Evolutionary conservation across 257 asterid species (phyloP), one percentile per base, ranked within the genome.

Genomic region (Agastache rugosa): DNA sequence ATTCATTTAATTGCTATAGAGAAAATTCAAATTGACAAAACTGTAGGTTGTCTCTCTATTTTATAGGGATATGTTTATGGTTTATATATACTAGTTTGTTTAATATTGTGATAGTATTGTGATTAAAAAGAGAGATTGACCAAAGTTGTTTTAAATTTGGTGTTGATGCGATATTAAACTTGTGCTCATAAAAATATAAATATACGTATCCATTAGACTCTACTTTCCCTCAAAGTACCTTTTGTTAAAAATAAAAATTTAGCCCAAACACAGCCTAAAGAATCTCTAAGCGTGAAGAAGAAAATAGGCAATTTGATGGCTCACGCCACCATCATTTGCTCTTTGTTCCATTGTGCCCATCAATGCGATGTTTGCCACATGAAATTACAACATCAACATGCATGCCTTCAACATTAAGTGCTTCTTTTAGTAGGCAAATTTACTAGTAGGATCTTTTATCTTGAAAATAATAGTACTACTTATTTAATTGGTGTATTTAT

Each of bases 271-370:
- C 19, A 51, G 1, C 69, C 54, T 41, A 63, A 42, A 44, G 42
- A 48, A 56, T 17, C 55, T 25, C 53, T 44, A 79, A 63, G 76
- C 42, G 60, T 66, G 64, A 64, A 15, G 72, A 50, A 50, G 56
- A 51, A 69, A 45, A 27, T 29, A 31, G 60, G 10, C 27, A 37
- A 66, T 35, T 60, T 58, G 31, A 53, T 72, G 63, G 35, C 67
- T 65, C 84, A 71, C 72, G 78, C 82, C 76, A 70, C 37, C 80
- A 73, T 81, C 80, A 77, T 77, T 77, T 81, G 74, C 27, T 45
- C 48, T 62, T 54, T 54, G 42, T 75, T 71, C 41, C 69, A 37
- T 63, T 48, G 37, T 39, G 63, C 58, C 71, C 64, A 76, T 56
- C 63, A 47, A 50, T 60, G 41, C 75, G 42, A 35, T 77, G 81